Conservation (phyloP, 1,139 yeast genomes). For the Suhomyces bribrorum region DNA sequence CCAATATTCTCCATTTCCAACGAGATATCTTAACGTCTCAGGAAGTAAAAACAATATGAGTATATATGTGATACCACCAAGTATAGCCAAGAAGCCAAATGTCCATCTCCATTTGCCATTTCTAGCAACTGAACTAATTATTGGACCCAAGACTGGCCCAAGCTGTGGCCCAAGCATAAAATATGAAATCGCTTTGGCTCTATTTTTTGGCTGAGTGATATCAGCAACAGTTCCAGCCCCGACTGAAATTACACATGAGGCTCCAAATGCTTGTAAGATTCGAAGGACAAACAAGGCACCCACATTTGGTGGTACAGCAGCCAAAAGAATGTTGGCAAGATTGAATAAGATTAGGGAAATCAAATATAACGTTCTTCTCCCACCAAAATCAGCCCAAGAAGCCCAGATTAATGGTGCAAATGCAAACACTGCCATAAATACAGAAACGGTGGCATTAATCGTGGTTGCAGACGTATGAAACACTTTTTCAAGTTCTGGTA, state of each 20-base stretch:
- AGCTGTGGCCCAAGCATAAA: slow-evolving; percentile 63
- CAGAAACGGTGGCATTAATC: slow-evolving; percentile 61
- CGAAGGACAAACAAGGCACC: slow-evolving; percentile 46
- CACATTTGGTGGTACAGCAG: slow-evolving; percentile 50
- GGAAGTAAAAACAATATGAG: slow-evolving; percentile 49
- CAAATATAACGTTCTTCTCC: slow-evolving; percentile 53
- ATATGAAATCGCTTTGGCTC: slow-evolving; percentile 54
- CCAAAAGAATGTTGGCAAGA: slow-evolving; percentile 49
- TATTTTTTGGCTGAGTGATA: slow-evolving; percentile 44
- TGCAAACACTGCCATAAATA: slow-evolving; percentile 58
- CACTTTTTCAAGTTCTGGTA: slow-evolving; percentile 47
- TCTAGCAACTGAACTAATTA: slow-evolving; percentile 42
- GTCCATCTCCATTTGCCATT: slow-evolving; percentile 54
- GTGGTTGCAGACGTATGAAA: slow-evolving; percentile 45
- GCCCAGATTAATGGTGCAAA: slow-evolving; percentile 60
- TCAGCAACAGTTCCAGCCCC: slow-evolving; percentile 63
- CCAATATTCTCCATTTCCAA: slow-evolving; percentile 50
- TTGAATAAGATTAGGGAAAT: slow-evolving; percentile 45
- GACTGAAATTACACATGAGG: slow-evolving; percentile 54
- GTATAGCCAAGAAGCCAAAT: slow-evolving; percentile 52
- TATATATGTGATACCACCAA: slow-evolving; percentile 41
- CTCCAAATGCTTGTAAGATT: slow-evolving; percentile 55
- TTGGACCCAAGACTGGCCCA: slow-evolving; percentile 60
- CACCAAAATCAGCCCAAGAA: slow-evolving; percentile 57
- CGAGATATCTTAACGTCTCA: slow-evolving; percentile 56